These are phyloP conservation scores for Cinchona pubescens DNA, from an alignment of 257 asterid species.

Conservation along the genomic window DNA sequence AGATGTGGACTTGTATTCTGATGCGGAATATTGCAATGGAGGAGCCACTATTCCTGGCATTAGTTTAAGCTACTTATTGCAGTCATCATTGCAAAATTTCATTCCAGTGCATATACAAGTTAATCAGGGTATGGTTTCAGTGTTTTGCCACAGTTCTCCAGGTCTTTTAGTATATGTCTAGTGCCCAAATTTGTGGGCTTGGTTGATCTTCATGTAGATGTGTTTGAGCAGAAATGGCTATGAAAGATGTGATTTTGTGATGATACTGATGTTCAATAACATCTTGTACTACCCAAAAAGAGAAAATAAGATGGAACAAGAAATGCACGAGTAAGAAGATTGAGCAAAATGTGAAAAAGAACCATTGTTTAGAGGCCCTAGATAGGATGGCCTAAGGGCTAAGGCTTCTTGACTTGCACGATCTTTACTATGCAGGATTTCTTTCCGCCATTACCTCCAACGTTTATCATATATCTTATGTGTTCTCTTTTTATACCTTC, in stretches of 20 bases:
- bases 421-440: background rate
- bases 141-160: background rate
- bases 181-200: background rate
- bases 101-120: constrained; percentile 11
- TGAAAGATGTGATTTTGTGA: background rate
- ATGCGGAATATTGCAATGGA: constrained; percentile 28
- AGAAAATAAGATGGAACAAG: background rate
- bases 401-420: background rate
- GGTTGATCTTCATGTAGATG: background rate
- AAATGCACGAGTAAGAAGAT: background rate
- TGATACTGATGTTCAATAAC: background rate
- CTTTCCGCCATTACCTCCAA: background rate
- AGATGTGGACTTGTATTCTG: constrained; percentile 32
- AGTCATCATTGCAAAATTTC: constrained; percentile 28
- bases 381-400: background rate
- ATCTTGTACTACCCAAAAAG: background rate
- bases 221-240: background rate
- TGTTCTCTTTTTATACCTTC: background rate
- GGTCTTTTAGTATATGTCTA: background rate
- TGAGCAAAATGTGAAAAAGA: background rate
- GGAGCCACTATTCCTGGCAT: constrained; percentile 21
- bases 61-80: constrained; percentile 19
- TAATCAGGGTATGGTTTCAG: constrained; percentile 12
- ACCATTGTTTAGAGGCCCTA: background rate
- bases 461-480: background rate